Evolutionary conservation across 2,329 filamentous ascomycete genomes (phyloP).

Genomic region (Ceratocystis diversiconidia): DNA sequence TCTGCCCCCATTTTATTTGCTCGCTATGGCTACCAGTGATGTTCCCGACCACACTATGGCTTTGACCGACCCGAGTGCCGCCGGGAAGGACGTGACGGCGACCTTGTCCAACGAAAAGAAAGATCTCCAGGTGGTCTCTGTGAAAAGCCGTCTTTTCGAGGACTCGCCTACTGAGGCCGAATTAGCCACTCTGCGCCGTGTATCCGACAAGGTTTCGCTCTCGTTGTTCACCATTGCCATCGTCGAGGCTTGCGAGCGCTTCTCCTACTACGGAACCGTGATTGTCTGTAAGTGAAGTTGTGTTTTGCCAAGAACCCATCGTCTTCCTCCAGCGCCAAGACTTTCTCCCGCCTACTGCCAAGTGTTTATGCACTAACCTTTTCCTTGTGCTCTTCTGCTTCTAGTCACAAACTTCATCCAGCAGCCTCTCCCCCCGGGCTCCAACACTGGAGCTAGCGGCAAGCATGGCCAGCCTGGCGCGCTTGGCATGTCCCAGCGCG

Average conservation of each 20-base stretch:
- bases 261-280: constrained; percentile 56
- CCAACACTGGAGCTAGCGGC: constrained; percentile 36
- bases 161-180: constrained; percentile 37
- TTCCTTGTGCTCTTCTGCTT: neutral
- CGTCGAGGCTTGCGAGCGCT: constrained; percentile 57
- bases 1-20: neutral
- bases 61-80: constrained; percentile 23
- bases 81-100: constrained; percentile 16
- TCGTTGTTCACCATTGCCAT: constrained; percentile 50
- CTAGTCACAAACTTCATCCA: constrained; percentile 48
- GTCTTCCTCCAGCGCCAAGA: neutral
- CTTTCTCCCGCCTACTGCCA: neutral
- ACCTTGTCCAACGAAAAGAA: constrained; percentile 24
- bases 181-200: constrained; percentile 36
- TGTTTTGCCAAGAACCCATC: neutral
- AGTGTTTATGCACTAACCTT: neutral
- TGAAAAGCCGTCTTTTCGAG: constrained; percentile 18
- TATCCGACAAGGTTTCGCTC: constrained; percentile 44
- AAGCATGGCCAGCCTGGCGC: constrained; percentile 35
- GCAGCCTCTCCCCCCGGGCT: constrained; percentile 39
- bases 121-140: constrained; percentile 21
- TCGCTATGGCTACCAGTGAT: constrained; percentile 25
- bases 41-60: constrained; percentile 26
- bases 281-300: constrained; percentile 41
- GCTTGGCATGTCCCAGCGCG: constrained; percentile 42